Evolutionary conservation across 257 asterid species (phyloP), one percentile per base, ranked within the genome.

Genomic region (Knoxia roxburghii): DNA sequence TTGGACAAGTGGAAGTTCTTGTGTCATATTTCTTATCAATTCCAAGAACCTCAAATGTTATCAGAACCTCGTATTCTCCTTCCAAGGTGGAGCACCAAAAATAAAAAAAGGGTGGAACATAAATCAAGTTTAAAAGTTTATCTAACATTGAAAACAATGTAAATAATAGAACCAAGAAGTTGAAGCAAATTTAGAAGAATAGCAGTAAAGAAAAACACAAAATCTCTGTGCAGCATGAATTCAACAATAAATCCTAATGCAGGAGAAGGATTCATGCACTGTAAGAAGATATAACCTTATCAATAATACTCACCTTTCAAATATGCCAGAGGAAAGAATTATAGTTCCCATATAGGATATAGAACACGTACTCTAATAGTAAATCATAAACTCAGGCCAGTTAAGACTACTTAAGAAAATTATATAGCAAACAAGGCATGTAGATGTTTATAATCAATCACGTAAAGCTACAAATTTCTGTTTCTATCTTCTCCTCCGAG

Each of bases 41-140:
- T 69, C 95, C 93, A 77, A 94, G 90, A 83, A 89, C 87, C 82
- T 87, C 85, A 65, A 85, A 85, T 20, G 96, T 87, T 74, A 87
- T 82, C 71, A 94, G 82, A 48, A 91, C 96, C 81, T 88, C 89
- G 23, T 85, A 94, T 27, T 93, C 71, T 68, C 84, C 90, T 83
- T 94, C 96, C 77, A 94, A 69, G 65, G 98, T 94, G 84, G n/a
- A n/a, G n/a, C n/a, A n/a, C n/a, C n/a, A 40, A 73, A 73, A 78
- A 52, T 3, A 24, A 20, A 41, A 29, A 40, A 5, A 6, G 52
- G 18, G 6, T 15, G 10, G 32, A 13, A 17, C 30, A 10, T 48
- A 4, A 49, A 32, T 33, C 26, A n/a, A 64, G 9, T 18, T 30
- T 18, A 7, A 3, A 11, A 33, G 1, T 2, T 11, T 51, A n/a